Percentiles rank a stretch among this genome's conserved stretches.
Conservation (phyloP, 768 basidiomycete species). For the Termitomyces sp. region DNA sequence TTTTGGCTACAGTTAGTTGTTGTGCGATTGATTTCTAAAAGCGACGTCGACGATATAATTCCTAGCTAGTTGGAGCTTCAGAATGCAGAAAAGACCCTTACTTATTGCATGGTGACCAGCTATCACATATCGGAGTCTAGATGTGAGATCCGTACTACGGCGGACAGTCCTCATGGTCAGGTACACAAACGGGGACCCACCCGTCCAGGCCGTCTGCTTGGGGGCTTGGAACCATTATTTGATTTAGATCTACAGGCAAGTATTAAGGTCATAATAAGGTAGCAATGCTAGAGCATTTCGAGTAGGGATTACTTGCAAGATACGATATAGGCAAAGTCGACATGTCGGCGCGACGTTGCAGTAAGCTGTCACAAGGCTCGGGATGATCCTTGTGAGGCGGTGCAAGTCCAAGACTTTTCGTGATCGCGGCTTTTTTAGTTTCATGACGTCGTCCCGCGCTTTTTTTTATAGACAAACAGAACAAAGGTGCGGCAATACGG, state of each 20-base stretch:
- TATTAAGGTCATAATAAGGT: neutral
- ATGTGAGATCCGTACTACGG: neutral
- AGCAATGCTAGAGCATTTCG: neutral
- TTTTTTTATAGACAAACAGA: neutral
- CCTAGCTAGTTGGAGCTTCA: neutral
- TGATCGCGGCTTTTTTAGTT: neutral
- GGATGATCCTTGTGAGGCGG: neutral
- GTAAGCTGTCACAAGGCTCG: neutral
- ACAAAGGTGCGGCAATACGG: neutral
- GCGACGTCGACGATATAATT: neutral
- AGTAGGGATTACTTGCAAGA: neutral
- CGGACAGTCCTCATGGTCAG: constrained; percentile 1
- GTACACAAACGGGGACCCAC: neutral
- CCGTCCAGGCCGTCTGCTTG: neutral
- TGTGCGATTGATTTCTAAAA: neutral
- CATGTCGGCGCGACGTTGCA: neutral
- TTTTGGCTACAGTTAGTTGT: neutral
- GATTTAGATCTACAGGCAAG: neutral
- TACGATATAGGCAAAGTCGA: neutral
- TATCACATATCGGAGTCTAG: neutral
- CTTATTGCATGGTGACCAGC: neutral
- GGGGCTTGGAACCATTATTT: neutral
- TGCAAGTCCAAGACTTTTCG: neutral
- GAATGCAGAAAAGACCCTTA: neutral
- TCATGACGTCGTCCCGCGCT: constrained; percentile 3